phyloP scores from a whole-genome alignment of 441 rosid genomes.

The Pelargonium cotyledonis region DNA sequence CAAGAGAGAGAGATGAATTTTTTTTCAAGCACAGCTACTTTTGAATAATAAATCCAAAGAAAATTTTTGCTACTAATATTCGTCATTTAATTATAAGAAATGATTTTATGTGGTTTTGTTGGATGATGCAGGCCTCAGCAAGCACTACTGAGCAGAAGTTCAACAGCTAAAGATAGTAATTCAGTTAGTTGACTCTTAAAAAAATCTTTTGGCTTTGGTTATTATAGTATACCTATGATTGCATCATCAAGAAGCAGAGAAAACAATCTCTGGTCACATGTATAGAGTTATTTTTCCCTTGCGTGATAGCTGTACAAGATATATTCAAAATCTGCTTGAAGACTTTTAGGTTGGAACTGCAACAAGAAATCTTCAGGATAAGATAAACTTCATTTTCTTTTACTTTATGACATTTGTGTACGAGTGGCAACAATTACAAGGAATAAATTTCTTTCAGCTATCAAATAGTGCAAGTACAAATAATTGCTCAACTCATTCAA shows the following conservation, averaged over 20 bases:
- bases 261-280: conserved; percentile 26
- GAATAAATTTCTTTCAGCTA: conserved; percentile 13
- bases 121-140: conserved; percentile 53
- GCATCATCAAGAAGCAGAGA: conserved; percentile 25
- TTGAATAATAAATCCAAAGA: background rate
- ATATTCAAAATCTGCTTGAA: background rate
- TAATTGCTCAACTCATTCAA: background rate
- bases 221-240: conserved; percentile 6
- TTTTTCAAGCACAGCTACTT: background rate
- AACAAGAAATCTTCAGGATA: conserved; percentile 14
- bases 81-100: background rate
- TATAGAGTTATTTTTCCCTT: conserved; percentile 36
- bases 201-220: conserved; percentile 23
- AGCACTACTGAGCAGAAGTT: conserved; percentile 63
- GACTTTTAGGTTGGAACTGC: conserved; percentile 16
- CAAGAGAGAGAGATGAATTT: too few relatives aligned
- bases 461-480: conserved; percentile 9
- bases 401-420: conserved; percentile 14
- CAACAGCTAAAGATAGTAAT: conserved; percentile 28
- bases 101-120: background rate
- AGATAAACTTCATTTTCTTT: conserved; percentile 27
- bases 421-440: conserved; percentile 18
- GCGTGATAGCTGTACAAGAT: conserved; percentile 20
- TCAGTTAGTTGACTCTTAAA: conserved; percentile 4
- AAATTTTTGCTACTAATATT: background rate